Evolutionary conservation across 2,329 filamentous ascomycete species (phyloP), one percentile per base, ranked within the genome.

Genomic region (Aphanoascus verrucosus): DNA sequence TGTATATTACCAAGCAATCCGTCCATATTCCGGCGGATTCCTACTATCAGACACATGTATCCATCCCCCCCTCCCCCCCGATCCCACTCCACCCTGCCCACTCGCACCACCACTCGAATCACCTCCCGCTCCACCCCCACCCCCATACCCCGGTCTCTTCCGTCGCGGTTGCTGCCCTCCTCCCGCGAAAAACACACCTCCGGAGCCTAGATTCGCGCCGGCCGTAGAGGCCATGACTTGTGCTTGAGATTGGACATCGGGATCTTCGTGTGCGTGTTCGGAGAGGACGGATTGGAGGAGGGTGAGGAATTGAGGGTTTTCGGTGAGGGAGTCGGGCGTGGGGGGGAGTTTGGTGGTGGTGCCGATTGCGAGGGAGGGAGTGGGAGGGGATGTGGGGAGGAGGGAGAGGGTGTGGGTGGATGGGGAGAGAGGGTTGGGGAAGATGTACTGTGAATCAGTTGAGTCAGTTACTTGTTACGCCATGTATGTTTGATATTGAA

Each of bases 11-110:
- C 76, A 81, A 49, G 81, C 77, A 57, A 83, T 82, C n/a, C 81
- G 65, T 1, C 81, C 81, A 65, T 74, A 84, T 56, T 84, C 81
- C 2, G 81, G 80, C 35, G 80, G 79, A 56, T 78, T 75, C 56
- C 81, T 69, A 61, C 66, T 65, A 61, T 84, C 81, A 37, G 76
- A 81, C n/a, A 84, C 72, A 62, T 84, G 81, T 40, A 84, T 78
- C 69, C 76, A 82, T 1, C 81, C 81, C 17, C 80, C 80, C 58
- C 77, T 69, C 1, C 79, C 79, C 14, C 69, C 79, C 15, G 77
- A 76, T 1, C 79, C 80, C 55, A 71, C 73, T 49, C 80, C 80
- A 15, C 79, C 79, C 60, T 83, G 80, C 14, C 75, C 72, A 58
- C 74, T 80, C 7, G 79, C 78, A 35, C 77, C 77, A 7, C 69